These are phyloP conservation scores for Pseudoscleropodium purum DNA, from an alignment of 225 moss, liverwort and hornwort genomes.

Conservation along the genomic window DNA sequence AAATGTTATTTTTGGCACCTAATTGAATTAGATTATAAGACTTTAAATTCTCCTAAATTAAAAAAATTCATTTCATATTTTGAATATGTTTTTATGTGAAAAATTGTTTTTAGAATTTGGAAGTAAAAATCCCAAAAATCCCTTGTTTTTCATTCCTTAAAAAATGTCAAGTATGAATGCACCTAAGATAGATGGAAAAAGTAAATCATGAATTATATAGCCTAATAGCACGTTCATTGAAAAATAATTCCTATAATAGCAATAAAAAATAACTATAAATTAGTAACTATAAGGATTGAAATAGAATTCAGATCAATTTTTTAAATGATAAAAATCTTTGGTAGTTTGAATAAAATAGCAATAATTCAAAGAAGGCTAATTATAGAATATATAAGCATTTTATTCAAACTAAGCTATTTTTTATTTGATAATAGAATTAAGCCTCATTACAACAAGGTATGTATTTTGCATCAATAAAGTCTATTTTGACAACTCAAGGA, in stretches of 20 bases:
- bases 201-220: neutral
- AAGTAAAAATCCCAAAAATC: neutral
- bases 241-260: neutral
- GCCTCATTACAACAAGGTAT: neutral
- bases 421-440: neutral
- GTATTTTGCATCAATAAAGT: neutral
- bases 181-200: neutral
- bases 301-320: neutral
- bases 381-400: neutral
- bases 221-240: fast-evolving
- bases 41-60: neutral
- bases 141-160: neutral
- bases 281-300: neutral
- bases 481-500: neutral
- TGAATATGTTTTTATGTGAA: neutral
- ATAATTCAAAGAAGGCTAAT: neutral
- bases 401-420: neutral
- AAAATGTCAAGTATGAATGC: neutral
- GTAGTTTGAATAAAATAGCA: neutral
- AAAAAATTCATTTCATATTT: neutral
- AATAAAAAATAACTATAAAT: neutral
- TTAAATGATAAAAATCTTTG: neutral
- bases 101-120: neutral
- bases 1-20: neutral
- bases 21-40: neutral